Evolutionary conservation across 2,329 filamentous ascomycete genomes (phyloP).

Genomic region (Botrytis galanthina): DNA sequence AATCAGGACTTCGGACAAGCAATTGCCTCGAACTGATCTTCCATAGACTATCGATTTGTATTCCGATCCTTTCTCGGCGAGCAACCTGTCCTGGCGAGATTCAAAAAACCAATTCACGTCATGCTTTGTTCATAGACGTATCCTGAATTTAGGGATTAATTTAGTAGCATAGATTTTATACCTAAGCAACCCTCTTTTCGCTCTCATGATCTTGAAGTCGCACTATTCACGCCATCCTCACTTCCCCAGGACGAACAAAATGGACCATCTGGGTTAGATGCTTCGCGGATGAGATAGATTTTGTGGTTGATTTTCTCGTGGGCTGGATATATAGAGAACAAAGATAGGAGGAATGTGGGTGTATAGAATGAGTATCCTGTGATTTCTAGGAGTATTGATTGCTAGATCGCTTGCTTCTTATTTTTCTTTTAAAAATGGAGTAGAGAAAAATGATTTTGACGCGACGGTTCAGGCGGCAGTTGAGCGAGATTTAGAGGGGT

Average conservation of each 20-base stretch:
- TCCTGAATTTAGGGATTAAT: accelerated
- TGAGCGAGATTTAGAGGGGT: not conserved
- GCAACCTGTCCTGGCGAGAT: not conserved
- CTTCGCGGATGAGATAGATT: not conserved
- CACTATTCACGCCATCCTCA: accelerated
- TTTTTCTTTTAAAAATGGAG: not conserved
- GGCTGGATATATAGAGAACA: not conserved
- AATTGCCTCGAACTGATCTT: not conserved
- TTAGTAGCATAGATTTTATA: not conserved
- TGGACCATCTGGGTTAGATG: accelerated
- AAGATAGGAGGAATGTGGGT: not conserved
- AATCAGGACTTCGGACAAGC: no score
- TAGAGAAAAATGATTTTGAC: not conserved
- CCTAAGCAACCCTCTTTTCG: not conserved
- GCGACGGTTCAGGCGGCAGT: not conserved
- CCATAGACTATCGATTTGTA: not conserved
- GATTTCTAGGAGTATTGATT: not conserved
- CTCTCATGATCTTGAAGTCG: not conserved
- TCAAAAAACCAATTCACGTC: accelerated
- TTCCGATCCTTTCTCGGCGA: not conserved
- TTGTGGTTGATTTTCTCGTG: no score
- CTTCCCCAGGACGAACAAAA: accelerated
- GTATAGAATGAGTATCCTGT: accelerated
- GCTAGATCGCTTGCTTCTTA: not conserved
- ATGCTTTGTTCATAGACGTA: not conserved